Evolutionary conservation across 805 yeast species (phyloP), one percentile per base, ranked within the genome.

Genomic region (Candida methanosorbosa): DNA sequence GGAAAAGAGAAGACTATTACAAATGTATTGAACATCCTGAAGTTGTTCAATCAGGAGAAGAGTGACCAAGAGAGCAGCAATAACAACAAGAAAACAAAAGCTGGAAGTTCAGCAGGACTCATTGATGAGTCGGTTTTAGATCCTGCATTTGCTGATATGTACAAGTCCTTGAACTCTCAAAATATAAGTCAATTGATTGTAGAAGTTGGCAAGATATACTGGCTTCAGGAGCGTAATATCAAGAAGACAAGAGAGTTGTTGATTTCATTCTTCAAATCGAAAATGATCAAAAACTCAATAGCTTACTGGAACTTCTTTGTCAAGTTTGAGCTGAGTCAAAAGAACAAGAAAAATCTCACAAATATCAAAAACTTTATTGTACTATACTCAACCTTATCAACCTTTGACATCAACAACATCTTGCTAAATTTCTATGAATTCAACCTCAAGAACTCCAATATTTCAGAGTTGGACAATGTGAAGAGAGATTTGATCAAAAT

Each of bases 231-330:
- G 9, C 38, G 35, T 8, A 39, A 51, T 25, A 27, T 49, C 18
- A 45, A 48, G 27, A 34, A 29, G 2, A 44, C 57, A 2, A 39
- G 63, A 30, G 53, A 46, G 12, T 29, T 50, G 4, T 40, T 54
- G n/a, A 39, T 48, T 25, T 32, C 42, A 2, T 49, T 43, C 27
- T 54, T 48, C 36, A 48, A 50, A 26, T 42, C 62, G 22, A 42
- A 48, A 1, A 46, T 56, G 3, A 46, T 78, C 12, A 55, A 55
- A 29, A 46, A 57, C 5, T 68, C 75, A 1, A 53, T 54, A 5
- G 45, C 63, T 16, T 81, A 77, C 44, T 81, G 87, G 87, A 48
- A 54, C 9, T 64, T 67, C 27, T 75, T 58, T 39, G 66, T 79
- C 40, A 70, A 72, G 31, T 75, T 70, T 45, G 81, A 78, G 40